Conservation (phyloP, 2,329 filamentous ascomycete genomes). For the Hypoxylon sp. region DNA sequence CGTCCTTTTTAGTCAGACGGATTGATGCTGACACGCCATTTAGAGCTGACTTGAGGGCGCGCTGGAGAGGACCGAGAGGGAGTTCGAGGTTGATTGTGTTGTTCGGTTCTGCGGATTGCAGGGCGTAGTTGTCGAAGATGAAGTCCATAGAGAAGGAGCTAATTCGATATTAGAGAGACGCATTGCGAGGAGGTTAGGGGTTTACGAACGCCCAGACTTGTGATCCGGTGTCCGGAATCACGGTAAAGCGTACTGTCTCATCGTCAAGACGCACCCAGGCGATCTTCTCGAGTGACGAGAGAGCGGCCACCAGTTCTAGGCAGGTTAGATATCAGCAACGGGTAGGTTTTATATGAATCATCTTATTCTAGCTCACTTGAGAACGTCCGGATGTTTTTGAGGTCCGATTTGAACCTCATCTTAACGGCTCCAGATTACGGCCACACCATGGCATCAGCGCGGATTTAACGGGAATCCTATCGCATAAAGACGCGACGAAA, state of each 20-base stretch:
- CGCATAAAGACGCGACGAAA: slow-evolving; percentile 34
- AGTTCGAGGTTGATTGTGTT: slow-evolving; percentile 98
- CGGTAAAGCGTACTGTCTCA: slow-evolving; percentile 90
- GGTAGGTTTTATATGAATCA: neutral
- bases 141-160: slow-evolving; percentile 78
- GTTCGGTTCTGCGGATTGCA: slow-evolving; percentile 84
- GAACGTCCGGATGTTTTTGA: slow-evolving; percentile 77
- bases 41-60: slow-evolving; percentile 90
- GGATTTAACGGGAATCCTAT: slow-evolving; percentile 26
- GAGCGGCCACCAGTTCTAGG: slow-evolving; percentile 73
- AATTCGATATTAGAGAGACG: slow-evolving; percentile 10
- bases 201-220: slow-evolving; percentile 92
- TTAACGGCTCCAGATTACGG: slow-evolving; percentile 48
- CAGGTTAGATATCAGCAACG: slow-evolving; percentile 14
- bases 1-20: slow-evolving; percentile 93
- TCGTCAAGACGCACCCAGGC: slow-evolving; percentile 93
- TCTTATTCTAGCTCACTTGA: slow-evolving; percentile 64
- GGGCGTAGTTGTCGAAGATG: slow-evolving; percentile 87
- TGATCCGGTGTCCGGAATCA: slow-evolving; percentile 93
- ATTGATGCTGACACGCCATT: slow-evolving; percentile 86
- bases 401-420: slow-evolving; percentile 77
- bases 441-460: slow-evolving; percentile 35
- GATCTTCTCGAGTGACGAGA: slow-evolving; percentile 81
- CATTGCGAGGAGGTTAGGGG: slow-evolving; percentile 45
- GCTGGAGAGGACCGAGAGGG: slow-evolving; percentile 86